phyloP scores from a whole-genome alignment of 2,329 filamentous ascomycete species.

The Falciphora oryzae region DNA sequence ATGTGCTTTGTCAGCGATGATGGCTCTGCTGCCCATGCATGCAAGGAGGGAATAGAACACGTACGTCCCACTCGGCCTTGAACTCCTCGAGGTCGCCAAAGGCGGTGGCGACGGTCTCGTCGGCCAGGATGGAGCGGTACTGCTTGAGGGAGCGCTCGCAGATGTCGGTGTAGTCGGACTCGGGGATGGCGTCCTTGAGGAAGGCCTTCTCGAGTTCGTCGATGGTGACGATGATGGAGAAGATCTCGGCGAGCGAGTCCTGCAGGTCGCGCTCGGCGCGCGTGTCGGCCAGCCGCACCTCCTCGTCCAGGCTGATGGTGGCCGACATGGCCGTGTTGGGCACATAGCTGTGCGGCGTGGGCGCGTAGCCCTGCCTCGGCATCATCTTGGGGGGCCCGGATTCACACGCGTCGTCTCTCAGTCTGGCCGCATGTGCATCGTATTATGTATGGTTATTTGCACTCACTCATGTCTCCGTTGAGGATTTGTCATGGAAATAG shows the following conservation, averaged over 20 bases:
- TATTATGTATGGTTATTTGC: too few species aligned
- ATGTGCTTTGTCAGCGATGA: neutral
- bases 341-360: slow-evolving; percentile 85
- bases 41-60: slow-evolving; percentile 25
- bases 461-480: too few species aligned
- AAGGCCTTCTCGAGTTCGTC: slow-evolving; percentile 97
- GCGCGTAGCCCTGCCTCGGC: slow-evolving; percentile 70
- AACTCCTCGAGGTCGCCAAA: slow-evolving; percentile 89
- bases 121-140: slow-evolving; percentile 88
- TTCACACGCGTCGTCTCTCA: too few species aligned
- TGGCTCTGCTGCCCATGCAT: neutral
- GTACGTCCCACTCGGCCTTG: slow-evolving; percentile 84
- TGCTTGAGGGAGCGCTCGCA: slow-evolving; percentile 92
- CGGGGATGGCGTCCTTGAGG: slow-evolving; percentile 87
- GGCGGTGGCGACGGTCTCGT: slow-evolving; percentile 82
- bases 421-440: too few species aligned
- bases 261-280: slow-evolving; percentile 87
- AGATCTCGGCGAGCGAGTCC: slow-evolving; percentile 93
- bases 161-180: slow-evolving; percentile 91
- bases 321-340: slow-evolving; percentile 77
- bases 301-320: slow-evolving; percentile 93
- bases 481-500: too few species aligned
- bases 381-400: slow-evolving; percentile 37
- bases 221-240: slow-evolving; percentile 93
- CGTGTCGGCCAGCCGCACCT: slow-evolving; percentile 86